Percentiles rank a stretch among this genome's conserved stretches.
phyloP scores from a whole-genome alignment of 208 protist genomes.

The Leishmania major region DNA sequence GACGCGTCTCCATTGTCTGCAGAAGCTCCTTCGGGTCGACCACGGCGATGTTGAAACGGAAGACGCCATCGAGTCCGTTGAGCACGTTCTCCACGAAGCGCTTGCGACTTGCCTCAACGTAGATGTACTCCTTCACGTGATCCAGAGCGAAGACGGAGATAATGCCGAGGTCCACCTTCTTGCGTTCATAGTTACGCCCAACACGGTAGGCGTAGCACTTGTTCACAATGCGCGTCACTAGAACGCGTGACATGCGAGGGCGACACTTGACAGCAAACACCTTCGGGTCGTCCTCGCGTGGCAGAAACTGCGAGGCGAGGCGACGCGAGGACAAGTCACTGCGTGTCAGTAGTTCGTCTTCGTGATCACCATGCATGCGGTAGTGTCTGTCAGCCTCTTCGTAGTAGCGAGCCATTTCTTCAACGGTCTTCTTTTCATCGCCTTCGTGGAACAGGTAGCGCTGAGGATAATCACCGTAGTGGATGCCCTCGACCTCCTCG shows the following conservation, averaged over 20 bases:
- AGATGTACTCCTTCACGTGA: slow-evolving; percentile 93
- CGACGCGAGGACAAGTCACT: slow-evolving; percentile 69
- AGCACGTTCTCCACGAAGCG: slow-evolving; percentile 89
- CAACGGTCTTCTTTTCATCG: slow-evolving; percentile 67
- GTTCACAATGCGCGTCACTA: slow-evolving; percentile 92
- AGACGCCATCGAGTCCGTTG: slow-evolving; percentile 85
- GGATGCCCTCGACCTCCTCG: slow-evolving; percentile 34
- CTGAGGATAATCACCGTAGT: slow-evolving; percentile 20
- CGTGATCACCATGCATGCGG: slow-evolving; percentile 17
- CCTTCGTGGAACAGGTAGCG: slow-evolving; percentile 68
- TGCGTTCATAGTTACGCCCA: slow-evolving; percentile 76
- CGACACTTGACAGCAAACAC: slow-evolving; percentile 90
- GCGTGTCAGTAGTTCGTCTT: slow-evolving; percentile 26
- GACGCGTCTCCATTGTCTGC: slow-evolving; percentile 88
- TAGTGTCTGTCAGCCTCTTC: slow-evolving; percentile 59
- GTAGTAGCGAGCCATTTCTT: slow-evolving; percentile 79
- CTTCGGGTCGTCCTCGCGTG: slow-evolving; percentile 82
- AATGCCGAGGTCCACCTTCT: slow-evolving; percentile 88
- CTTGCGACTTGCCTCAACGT: slow-evolving; percentile 90
- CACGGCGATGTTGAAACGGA: slow-evolving; percentile 85
- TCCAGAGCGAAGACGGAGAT: slow-evolving; percentile 92
- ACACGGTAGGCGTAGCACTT: slow-evolving; percentile 91
- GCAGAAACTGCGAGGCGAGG: slow-evolving; percentile 76
- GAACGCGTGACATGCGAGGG: slow-evolving; percentile 79
- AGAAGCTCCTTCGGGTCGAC: slow-evolving; percentile 88